These are phyloP conservation scores for Picea mariana DNA, from an alignment of 83 land plant species.

Conservation along the genomic window DNA sequence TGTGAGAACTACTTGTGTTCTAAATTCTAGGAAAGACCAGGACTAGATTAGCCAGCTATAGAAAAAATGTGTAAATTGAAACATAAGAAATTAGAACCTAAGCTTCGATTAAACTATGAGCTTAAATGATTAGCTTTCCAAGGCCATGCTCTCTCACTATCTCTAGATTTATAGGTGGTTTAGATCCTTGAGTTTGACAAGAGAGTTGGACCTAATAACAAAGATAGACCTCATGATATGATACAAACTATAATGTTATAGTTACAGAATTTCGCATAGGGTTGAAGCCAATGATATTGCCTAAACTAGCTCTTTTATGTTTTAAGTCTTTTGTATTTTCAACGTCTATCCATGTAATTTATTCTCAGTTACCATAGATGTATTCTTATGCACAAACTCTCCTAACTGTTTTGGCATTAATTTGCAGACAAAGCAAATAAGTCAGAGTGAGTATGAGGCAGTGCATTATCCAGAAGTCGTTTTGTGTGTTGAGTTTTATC, in stretches of 20 bases:
- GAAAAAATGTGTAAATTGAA: too few relatives aligned
- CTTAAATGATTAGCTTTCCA: too few relatives aligned
- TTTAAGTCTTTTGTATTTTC: too few relatives aligned
- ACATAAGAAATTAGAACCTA: too few relatives aligned
- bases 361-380: not conserved
- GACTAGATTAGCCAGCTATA: too few relatives aligned
- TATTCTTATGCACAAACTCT: not conserved
- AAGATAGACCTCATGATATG: not conserved
- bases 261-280: not conserved
- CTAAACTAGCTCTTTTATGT: not conserved
- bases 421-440: constrained; percentile 22
- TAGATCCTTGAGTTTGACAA: not conserved
- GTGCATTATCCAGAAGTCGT: constrained; percentile 35
- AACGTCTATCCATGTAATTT: not conserved
- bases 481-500: constrained; percentile 53
- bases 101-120: too few relatives aligned
- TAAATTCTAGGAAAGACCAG: too few relatives aligned
- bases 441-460: constrained; percentile 21
- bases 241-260: not conserved
- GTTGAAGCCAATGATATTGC: not conserved
- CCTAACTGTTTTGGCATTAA: not conserved
- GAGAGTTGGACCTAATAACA: not conserved
- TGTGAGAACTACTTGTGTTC: too few relatives aligned
- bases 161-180: not conserved
- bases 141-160: too few relatives aligned